Evolutionary conservation across 1,284 basidiomycete genomes (phyloP).

Genomic region (Moesziomyces sp.): DNA sequence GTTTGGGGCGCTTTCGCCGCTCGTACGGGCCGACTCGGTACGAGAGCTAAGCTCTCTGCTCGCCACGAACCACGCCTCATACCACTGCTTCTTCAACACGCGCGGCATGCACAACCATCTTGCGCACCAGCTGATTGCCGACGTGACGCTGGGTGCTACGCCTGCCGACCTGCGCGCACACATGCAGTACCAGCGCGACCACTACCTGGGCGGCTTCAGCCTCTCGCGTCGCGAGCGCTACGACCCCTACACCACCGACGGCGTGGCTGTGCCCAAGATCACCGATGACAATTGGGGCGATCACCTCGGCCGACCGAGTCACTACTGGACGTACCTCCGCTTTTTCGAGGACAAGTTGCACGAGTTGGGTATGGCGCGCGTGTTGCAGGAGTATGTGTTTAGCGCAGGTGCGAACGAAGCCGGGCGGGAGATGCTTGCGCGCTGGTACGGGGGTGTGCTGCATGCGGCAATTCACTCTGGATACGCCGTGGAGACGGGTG

Average conservation of each 20-base stretch:
- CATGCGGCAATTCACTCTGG: slow-evolving; percentile 67
- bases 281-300: slow-evolving; percentile 33
- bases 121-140: slow-evolving; percentile 46
- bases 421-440: slow-evolving; percentile 14
- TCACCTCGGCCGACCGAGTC: slow-evolving; percentile 25
- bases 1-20: slow-evolving; percentile 9
- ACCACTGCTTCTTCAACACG: slow-evolving; percentile 55
- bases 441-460: slow-evolving; percentile 65
- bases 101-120: slow-evolving; percentile 51
- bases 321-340: slow-evolving; percentile 52
- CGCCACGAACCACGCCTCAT: slow-evolving; percentile 20
- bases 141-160: slow-evolving; percentile 22
- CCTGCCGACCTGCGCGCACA: slow-evolving; percentile 11
- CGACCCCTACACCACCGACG: slow-evolving; percentile 12
- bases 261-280: slow-evolving; percentile 7
- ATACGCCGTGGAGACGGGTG: slow-evolving; percentile 62
- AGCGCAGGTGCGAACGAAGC: slow-evolving; percentile 27
- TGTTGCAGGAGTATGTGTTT: slow-evolving; percentile 38
- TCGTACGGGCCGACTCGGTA: background rate
- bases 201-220: slow-evolving; percentile 27
- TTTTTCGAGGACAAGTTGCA: slow-evolving; percentile 35
- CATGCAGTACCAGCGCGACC: slow-evolving; percentile 15
- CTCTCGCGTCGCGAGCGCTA: slow-evolving; percentile 22
- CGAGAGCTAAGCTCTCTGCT: slow-evolving; percentile 10
- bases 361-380: slow-evolving; percentile 1